Percentiles rank a stretch among this genome's conserved stretches.
phyloP scores from a whole-genome alignment of 1,284 basidiomycete species.

The Pyrrhoderma lamaoense region DNA sequence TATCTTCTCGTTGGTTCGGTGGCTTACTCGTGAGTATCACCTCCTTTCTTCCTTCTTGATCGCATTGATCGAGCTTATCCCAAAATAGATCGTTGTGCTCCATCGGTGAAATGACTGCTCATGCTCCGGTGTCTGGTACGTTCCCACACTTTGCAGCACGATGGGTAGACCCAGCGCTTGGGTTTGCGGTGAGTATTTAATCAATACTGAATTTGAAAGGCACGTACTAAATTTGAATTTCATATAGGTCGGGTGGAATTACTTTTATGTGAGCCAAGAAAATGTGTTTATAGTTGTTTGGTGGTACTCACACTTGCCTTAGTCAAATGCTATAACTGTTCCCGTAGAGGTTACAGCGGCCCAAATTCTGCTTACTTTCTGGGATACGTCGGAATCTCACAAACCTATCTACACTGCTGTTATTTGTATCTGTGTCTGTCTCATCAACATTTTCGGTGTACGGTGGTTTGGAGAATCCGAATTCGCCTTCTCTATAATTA shows the following conservation, averaged over 20 bases:
- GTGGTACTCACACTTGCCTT: not conserved
- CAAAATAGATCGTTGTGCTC: conserved; percentile 48
- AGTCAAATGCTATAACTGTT: conserved; percentile 19
- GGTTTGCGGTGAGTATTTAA: conserved; percentile 14
- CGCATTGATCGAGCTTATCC: not conserved
- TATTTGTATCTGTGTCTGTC: conserved; percentile 50
- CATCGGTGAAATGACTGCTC: conserved; percentile 64
- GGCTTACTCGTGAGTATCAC: conserved; percentile 45
- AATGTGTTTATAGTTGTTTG: not conserved
- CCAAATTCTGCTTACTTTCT: conserved; percentile 65
- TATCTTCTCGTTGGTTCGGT: conserved; percentile 56
- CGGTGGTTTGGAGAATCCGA: conserved; percentile 66
- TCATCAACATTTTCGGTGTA: conserved; percentile 75
- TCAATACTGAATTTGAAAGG: not conserved
- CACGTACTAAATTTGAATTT: not conserved
- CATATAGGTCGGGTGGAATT: conserved; percentile 18
- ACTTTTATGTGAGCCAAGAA: conserved; percentile 19
- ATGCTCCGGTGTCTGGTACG: conserved; percentile 67
- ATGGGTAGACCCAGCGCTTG: conserved; percentile 64
- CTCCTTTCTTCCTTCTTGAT: not conserved
- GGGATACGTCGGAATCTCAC: conserved; percentile 55
- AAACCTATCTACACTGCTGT: conserved; percentile 58
- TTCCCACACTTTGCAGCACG: conserved; percentile 66
- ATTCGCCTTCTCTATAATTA: conserved; percentile 58
- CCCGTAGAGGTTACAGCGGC: conserved; percentile 19